Percentiles rank a stretch among this genome's conserved stretches.
phyloP scores from a whole-genome alignment of 2,329 filamentous ascomycete genomes.

The Onygena corvina region DNA sequence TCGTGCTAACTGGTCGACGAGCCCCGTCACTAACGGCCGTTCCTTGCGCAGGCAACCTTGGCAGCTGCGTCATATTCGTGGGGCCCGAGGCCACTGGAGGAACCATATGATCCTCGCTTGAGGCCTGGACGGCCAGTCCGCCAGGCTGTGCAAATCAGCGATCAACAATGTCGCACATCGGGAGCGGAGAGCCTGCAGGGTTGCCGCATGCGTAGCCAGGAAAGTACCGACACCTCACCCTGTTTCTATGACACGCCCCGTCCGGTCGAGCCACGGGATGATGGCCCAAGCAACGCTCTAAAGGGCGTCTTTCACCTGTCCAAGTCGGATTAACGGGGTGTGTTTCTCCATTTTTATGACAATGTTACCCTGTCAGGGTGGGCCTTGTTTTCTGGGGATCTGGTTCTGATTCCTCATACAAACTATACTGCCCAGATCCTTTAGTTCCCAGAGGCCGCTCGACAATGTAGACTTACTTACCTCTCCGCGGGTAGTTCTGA shows the following conservation, averaged over 20 bases:
- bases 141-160: not conserved
- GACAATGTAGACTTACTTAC: not conserved
- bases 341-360: not conserved
- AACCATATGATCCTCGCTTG: conserved; percentile 2
- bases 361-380: not conserved
- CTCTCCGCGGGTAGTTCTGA: not conserved
- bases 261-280: not conserved
- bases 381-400: not conserved
- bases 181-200: not conserved
- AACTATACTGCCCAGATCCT: not conserved
- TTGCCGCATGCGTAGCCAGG: not conserved
- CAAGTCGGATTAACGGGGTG: not conserved
- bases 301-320: not conserved
- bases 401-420: conserved; percentile 2
- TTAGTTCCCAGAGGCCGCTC: not conserved
- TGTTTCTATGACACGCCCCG: not conserved
- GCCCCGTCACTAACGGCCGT: not conserved
- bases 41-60: conserved; percentile 2
- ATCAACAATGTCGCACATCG: conserved; percentile 1
- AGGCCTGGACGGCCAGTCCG: not conserved
- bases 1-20: not conserved
- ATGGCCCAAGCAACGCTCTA: not conserved
- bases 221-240: not conserved
- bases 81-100: not conserved
- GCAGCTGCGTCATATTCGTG: conserved; percentile 6